phyloP scores from a whole-genome alignment of 768 basidiomycete species.

The Lentinula lateritia region DNA sequence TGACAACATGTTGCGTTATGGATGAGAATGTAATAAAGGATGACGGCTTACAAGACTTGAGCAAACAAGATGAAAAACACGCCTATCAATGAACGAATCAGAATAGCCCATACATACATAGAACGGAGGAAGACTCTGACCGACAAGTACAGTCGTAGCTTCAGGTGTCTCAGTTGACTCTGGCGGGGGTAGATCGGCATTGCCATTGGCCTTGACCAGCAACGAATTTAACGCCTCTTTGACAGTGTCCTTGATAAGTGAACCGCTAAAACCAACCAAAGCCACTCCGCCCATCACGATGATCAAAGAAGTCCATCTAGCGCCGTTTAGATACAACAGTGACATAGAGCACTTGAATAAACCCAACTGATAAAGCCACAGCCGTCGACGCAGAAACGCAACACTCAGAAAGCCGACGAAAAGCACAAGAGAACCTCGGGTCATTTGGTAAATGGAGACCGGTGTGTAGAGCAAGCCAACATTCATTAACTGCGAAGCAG shows the following conservation, averaged over 20 bases:
- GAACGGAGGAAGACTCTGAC: constrained; percentile 32
- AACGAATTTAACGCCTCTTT: constrained; percentile 33
- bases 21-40: constrained; percentile 8
- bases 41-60: constrained; percentile 75
- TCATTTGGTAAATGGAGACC: constrained; percentile 98
- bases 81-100: constrained; percentile 37
- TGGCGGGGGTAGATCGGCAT: constrained; percentile 28
- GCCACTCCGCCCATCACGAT: constrained; percentile 84
- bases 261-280: constrained; percentile 85
- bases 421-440: constrained; percentile 84
- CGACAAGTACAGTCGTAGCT: constrained; percentile 68
- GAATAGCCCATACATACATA: constrained; percentile 11
- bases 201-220: constrained; percentile 22
- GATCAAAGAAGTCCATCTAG: constrained; percentile 84
- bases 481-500: constrained; percentile 69
- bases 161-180: constrained; percentile 53
- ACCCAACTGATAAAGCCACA: constrained; percentile 82
- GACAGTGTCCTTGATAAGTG: constrained; percentile 72
- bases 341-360: constrained; percentile 2
- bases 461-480: constrained; percentile 93
- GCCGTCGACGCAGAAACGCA: constrained; percentile 78
- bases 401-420: constrained; percentile 93
- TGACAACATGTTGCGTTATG: constrained; percentile 22
- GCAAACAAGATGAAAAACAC: constrained; percentile 91
- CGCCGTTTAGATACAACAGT: constrained; percentile 6